Evolutionary conservation across 768 basidiomycete species (phyloP), one percentile per base, ranked within the genome.

Genomic region (Tulasnella calospora): DNA sequence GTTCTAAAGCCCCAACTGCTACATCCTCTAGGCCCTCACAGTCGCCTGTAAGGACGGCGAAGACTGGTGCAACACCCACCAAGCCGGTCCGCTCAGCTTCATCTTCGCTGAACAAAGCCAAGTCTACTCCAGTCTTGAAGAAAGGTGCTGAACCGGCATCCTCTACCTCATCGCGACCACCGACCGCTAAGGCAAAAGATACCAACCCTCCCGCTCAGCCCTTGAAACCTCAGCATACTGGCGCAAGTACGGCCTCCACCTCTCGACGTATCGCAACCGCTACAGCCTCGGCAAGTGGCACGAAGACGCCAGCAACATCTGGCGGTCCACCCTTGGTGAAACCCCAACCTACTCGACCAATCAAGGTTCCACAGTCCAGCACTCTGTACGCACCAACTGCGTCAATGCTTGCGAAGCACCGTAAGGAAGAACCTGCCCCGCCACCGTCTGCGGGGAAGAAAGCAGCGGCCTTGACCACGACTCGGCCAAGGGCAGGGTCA

Each of bases 381-480:
- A 41, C 61, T 0, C 83, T 94, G 30, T 94, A 91, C 82, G 93
- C 94, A 9, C 94, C 94, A 0, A 95, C 94, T 0, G 94, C 93
- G 0, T 92, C 93, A 3, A 93, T 93, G 12, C 88, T 94, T 10
- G 94, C 94, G 0, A 88, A 87, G 33, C 73, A 35, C 1, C 73
- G 38, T 40, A 35, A 74, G 27, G 73, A 46, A 57, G 74, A 36
- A 47, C 4, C 36, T 57, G 51, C 30, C 5, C 35, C 51, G 40
- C 67, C 76, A 4, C 55, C 75, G 51, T 61, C 75, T 17, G 35
- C 75, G 8, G 30, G 44, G 33, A 70, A 41, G 67, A 78, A 78
- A 71, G 40, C 76, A 17, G 55, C 69, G 7, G n/a, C 27, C 27
- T 46, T 41, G 35, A 38, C 55, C 12, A 61, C 57, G 57, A 61